Conservation (phyloP, 352 stramenopile genomes). For the Pythium graminicola region DNA sequence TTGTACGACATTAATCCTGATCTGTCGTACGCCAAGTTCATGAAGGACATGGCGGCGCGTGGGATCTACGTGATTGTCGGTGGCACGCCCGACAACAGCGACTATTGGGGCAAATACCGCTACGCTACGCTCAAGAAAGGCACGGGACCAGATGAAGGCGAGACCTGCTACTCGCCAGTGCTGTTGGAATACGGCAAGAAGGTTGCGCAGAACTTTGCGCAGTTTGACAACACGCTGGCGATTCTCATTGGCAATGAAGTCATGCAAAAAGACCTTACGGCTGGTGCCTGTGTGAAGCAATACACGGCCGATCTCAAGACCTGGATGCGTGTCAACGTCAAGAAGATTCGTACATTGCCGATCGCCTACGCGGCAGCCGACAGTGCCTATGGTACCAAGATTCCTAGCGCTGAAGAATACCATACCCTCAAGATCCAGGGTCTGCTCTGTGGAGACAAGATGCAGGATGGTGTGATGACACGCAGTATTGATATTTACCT, state of each 20-base stretch:
- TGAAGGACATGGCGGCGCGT: conserved; percentile 72
- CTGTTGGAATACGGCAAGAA: conserved; percentile 85
- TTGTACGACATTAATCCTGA: conserved; percentile 86
- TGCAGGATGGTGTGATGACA: conserved; percentile 71
- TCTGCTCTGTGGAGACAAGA: conserved; percentile 80
- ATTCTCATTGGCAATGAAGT: conserved; percentile 86
- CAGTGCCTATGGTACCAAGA: conserved; percentile 54
- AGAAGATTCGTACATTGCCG: conserved; percentile 73
- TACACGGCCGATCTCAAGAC: conserved; percentile 82
- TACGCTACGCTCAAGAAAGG: conserved; percentile 47
- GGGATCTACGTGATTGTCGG: conserved; percentile 80
- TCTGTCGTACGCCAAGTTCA: conserved; percentile 81
- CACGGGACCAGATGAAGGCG: conserved; percentile 44
- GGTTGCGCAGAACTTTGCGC: conserved; percentile 77
- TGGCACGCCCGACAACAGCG: conserved; percentile 74
- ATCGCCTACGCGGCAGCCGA: conserved; percentile 80
- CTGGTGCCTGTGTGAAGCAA: conserved; percentile 76
- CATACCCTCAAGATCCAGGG: conserved; percentile 81
- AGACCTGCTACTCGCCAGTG: conserved; percentile 82
- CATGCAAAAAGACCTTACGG: conserved; percentile 79
- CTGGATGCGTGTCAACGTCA: conserved; percentile 83
- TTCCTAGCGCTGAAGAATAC: conserved; percentile 74
- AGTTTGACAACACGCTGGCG: conserved; percentile 83
- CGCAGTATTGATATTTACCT: conserved; percentile 85
- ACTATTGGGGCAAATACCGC: conserved; percentile 80